Base-by-base conservation (phyloP, 192 early-diverging fungal genomes). In the Coemansia biformis region DNA sequence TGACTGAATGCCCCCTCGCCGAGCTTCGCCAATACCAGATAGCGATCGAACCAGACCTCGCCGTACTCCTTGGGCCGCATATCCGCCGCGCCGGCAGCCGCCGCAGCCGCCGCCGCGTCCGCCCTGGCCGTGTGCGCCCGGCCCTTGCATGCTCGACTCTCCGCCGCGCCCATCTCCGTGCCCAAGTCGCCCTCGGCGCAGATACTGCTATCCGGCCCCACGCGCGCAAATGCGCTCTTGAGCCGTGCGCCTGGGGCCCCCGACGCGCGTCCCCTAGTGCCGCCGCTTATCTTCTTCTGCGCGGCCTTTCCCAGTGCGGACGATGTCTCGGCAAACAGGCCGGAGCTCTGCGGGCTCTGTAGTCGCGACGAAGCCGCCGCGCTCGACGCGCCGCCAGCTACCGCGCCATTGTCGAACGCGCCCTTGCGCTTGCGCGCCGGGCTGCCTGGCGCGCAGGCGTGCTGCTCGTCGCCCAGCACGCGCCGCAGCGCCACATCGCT, bases 1-100 rank as follows among this genome's bases (percentile, higher is more conserved):
- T 65, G 62, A 42, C 69, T 73, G 34, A 73, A 73, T 22, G 69
- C 69, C 54, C 69, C 69, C 29, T 73, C 69, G 39, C 69, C 69
- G 14, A 73, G 62, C 49, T 38, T 60, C n/a, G 57, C 57, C 35
- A 73, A 29, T 18, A 73, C 51, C 53, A 63, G 30, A 36, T 73
- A 73, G 16, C 69, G 69, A 16, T 61, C 56, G 19, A 73, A 73
- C 69, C 69, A 73, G 29, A 73, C 56, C 35, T 73, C 59, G 13
- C 69, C 69, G 39, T 73, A 61, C 34, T 73, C 69, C 36, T 41
- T 46, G 1, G 69, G 69, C 0, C 57, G 62, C 21, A 34, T 40
- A 15, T 63, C 59, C 5, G 38, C 28, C 5, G 38, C 21, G 8
- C 52, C 46, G 2, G 43, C 21, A 16, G 38, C 42, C 32, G 36